Conservation (phyloP, 352 stramenopile species). For the Aphanomyces invadans region DNA sequence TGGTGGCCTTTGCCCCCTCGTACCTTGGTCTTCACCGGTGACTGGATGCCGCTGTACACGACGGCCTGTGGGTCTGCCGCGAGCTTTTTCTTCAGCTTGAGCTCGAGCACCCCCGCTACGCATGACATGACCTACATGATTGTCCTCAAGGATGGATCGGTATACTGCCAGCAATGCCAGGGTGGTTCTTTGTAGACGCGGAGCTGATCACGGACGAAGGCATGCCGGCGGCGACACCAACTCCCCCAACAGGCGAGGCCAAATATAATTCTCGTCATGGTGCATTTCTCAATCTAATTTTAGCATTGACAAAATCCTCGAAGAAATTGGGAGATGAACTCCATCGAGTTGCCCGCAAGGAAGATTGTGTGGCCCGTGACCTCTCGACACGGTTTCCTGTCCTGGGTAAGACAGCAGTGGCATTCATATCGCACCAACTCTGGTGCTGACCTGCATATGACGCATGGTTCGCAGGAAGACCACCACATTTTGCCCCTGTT, state of each 20-base stretch:
- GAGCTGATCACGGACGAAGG: constrained; percentile 22
- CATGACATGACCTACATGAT: background rate
- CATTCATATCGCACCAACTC: no score
- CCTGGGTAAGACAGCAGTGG: no score
- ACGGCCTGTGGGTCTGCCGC: constrained; percentile 10
- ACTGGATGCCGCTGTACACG: constrained; percentile 15
- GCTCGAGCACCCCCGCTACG: constrained; percentile 20
- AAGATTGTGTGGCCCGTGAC: no score
- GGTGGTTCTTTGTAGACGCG: constrained; percentile 23
- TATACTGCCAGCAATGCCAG: constrained; percentile 20
- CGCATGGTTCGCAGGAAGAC: no score
- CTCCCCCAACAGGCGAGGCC: background rate
- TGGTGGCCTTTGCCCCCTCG: background rate
- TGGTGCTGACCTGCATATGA: no score
- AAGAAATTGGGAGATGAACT: no score
- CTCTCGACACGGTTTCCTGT: no score
- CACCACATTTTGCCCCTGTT: no score
- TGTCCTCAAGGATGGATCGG: no score
- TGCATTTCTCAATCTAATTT: background rate
- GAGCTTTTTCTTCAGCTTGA: constrained; percentile 25
- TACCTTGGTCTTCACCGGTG: background rate
- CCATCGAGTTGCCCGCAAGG: no score
- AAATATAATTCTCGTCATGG: background rate
- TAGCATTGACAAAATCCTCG: background rate
- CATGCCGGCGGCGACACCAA: constrained; percentile 7